phyloP scores from a whole-genome alignment of 352 stramenopile genomes.

The Pythium aristosporum region DNA sequence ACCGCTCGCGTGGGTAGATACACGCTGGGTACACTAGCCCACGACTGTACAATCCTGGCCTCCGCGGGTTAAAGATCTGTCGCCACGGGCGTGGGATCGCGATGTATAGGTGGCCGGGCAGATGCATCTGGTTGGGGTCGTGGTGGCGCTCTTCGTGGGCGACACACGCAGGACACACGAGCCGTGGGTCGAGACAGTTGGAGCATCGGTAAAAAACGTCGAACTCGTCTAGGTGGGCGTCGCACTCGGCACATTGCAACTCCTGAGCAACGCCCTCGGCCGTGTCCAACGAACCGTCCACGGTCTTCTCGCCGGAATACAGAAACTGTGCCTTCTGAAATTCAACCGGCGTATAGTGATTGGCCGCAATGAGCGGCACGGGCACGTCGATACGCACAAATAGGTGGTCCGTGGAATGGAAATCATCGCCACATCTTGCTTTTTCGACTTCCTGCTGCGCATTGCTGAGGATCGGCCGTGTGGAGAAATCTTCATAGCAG shows the following conservation, averaged over 20 bases:
- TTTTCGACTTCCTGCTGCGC: conserved; percentile 15
- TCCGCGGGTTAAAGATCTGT: conserved; percentile 29
- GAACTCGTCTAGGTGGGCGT: conserved; percentile 25
- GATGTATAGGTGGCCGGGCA: conserved; percentile 68
- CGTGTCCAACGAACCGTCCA: neutral
- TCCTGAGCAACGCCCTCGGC: conserved; percentile 1
- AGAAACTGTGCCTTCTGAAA: conserved; percentile 27
- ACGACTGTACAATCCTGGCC: conserved; percentile 33
- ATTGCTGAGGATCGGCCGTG: conserved; percentile 17
- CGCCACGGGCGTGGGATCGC: conserved; percentile 50
- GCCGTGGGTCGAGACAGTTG: conserved; percentile 51
- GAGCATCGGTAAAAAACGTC: conserved; percentile 58
- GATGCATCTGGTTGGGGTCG: conserved; percentile 53
- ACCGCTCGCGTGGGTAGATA: conserved; percentile 53
- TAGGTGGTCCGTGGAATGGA: conserved; percentile 52
- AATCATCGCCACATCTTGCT: conserved; percentile 2
- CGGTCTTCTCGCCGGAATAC: neutral
- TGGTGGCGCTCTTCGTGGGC: conserved; percentile 43
- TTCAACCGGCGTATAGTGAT: conserved; percentile 43
- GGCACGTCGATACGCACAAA: conserved; percentile 65
- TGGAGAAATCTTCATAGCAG: conserved; percentile 54
- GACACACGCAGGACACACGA: conserved; percentile 54
- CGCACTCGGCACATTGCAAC: conserved; percentile 16
- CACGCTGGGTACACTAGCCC: conserved; percentile 50
- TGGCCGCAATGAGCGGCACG: conserved; percentile 59